Base-by-base conservation (phyloP, 768 basidiomycete genomes). In the Nidularia pulvinata region DNA sequence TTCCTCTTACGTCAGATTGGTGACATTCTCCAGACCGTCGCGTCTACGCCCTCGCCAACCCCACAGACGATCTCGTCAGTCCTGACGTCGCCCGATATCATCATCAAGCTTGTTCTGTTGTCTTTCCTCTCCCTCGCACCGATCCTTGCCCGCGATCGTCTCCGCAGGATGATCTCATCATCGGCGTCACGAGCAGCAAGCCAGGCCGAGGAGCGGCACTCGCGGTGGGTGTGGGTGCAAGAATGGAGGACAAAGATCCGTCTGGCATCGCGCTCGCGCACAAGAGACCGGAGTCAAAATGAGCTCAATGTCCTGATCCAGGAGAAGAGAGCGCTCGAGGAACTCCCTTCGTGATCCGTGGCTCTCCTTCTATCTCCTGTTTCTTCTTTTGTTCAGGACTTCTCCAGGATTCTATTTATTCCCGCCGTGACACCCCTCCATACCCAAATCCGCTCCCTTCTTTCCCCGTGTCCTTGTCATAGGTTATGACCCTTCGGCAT, bases 51-150 rank as follows among this genome's bases (percentile, higher is more conserved):
- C 7, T 83, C 86, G 1, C 82, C 87, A 5, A 80, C 83, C 14
- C 78, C 87, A 49, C 85, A 91, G 66, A 89, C 89, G 11, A 81
- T 98, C n/a, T 87, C 91, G 45, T 89, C 88, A 19, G 70, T 98
- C n/a, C 72, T 98, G 16, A 76, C 89, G 39, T 91, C 91, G 9
- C 95, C 94, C 2, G 80, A 84, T 50, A 88, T 96, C 62, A 80
- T 97, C 56, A 60, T 85, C 61, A 96, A 96, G 68, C 85, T 98
- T 55, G 80, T 88, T 22, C 81, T 92, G 57, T 74, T 98, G 7
- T 91, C 93, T 19, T 80, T 89, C 62, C 70, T 98, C 55, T 93
- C 93, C 44, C 80, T 96, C 9, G 87, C 94, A 11, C 95, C 95
- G 11, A 91, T 96, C 49, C 74, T 96, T 4, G 88, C 86, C 19